These are phyloP conservation scores for Diutina sp. DNA, from an alignment of 1,139 yeast species.

Conservation along the genomic window DNA sequence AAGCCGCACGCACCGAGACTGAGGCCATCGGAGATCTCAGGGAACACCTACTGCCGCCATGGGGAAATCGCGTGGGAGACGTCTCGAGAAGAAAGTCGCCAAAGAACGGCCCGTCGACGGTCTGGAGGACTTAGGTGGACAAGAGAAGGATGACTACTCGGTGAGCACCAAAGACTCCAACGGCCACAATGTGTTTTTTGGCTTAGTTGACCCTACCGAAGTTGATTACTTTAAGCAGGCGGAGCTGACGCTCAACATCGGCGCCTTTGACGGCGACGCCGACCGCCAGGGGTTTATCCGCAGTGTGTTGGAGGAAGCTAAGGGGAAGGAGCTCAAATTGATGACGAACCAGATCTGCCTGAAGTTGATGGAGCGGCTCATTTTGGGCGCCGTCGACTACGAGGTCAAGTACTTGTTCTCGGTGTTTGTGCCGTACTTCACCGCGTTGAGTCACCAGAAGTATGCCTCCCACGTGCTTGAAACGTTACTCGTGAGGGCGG, in stretches of 20 bases:
- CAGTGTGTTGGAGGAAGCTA: conserved; percentile 75
- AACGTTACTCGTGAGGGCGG: conserved; percentile 65
- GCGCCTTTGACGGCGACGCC: conserved; percentile 65
- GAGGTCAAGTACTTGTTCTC: conserved; percentile 57
- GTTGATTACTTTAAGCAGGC: conserved; percentile 87
- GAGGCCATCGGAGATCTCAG: neutral
- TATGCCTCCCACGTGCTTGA: conserved; percentile 92
- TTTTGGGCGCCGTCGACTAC: conserved; percentile 49
- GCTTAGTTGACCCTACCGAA: conserved; percentile 74
- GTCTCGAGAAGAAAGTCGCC: conserved; percentile 6
- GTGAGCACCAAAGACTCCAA: conserved; percentile 3
- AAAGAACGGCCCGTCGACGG: conserved; percentile 6
- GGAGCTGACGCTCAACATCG: conserved; percentile 70
- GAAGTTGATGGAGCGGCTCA: conserved; percentile 76
- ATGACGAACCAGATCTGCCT: conserved; percentile 94
- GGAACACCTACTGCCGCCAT: neutral
- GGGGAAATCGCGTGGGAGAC: conserved; percentile 9
- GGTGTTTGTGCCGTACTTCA: conserved; percentile 60
- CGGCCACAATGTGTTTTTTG: conserved; percentile 43
- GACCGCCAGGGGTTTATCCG: conserved; percentile 62
- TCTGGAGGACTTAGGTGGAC: neutral
- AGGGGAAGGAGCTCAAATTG: conserved; percentile 82
- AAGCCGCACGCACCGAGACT: neutral
- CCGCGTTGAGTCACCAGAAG: conserved; percentile 71
- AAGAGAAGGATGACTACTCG: conserved; percentile 2